A percentile compares a stretch with the other conserved stretches of the same genome.
phyloP scores from a whole-genome alignment of 768 basidiomycete genomes.

The Termitomyces sp. region DNA sequence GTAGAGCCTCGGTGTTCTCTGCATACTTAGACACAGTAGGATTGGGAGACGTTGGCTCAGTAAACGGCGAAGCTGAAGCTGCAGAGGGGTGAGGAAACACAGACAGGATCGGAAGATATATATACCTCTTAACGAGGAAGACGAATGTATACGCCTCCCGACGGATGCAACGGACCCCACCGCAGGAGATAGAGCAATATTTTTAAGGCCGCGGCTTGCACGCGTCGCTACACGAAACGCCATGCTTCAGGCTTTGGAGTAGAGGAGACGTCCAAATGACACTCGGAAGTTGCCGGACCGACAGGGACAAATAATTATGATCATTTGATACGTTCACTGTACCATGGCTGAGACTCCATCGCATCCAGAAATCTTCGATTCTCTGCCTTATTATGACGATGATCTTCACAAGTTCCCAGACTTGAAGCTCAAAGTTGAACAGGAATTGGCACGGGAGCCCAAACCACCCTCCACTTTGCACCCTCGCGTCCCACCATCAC shows the following conservation, averaged over 20 bases:
- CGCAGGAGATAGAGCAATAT: constrained; percentile 27
- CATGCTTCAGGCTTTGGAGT: constrained; percentile 24
- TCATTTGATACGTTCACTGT: neutral
- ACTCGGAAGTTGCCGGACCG: constrained; percentile 17
- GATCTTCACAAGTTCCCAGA: constrained; percentile 74
- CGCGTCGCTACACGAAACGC: constrained; percentile 39
- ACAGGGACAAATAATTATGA: neutral
- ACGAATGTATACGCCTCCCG: constrained; percentile 42
- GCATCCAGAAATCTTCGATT: constrained; percentile 57
- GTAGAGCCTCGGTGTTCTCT: constrained; percentile 70
- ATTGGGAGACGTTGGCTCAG: constrained; percentile 86
- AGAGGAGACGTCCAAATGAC: constrained; percentile 1
- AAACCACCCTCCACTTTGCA: constrained; percentile 58
- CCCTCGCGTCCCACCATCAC: constrained; percentile 61
- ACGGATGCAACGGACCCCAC: constrained; percentile 17
- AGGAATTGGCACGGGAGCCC: constrained; percentile 68
- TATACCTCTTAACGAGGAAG: constrained; percentile 44
- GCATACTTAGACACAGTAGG: constrained; percentile 69
- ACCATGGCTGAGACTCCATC: constrained; percentile 18
- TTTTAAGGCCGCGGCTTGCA: constrained; percentile 37
- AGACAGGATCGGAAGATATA: neutral
- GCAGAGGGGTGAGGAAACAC: constrained; percentile 2
- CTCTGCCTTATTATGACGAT: constrained; percentile 92
- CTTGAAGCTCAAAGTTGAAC: constrained; percentile 70
- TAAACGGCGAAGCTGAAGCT: constrained; percentile 77